These are phyloP conservation scores for Tetrapyrgos nigripes DNA, from an alignment of 1,284 basidiomycete genomes.

Conservation along the genomic window DNA sequence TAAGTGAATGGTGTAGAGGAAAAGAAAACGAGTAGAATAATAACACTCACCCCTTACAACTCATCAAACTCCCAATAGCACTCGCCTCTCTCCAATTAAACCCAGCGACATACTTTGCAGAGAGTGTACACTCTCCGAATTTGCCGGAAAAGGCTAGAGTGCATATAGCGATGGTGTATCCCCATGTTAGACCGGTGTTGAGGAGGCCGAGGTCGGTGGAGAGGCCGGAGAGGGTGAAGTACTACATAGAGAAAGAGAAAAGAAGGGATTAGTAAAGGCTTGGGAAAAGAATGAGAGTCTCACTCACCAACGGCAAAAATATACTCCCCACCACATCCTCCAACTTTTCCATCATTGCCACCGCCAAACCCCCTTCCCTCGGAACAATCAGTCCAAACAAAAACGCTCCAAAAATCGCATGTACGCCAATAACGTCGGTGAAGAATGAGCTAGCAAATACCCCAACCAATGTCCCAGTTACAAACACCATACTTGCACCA, in stretches of 20 bases:
- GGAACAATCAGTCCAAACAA: conserved; percentile 92
- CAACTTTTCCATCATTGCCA: conserved; percentile 79
- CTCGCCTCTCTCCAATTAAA: conserved; percentile 85
- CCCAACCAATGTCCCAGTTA: conserved; percentile 80
- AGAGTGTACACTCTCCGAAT: conserved; percentile 75
- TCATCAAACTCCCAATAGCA: conserved; percentile 93
- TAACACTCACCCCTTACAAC: conserved; percentile 76
- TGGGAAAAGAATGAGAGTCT: neutral
- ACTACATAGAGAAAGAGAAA: conserved; percentile 48
- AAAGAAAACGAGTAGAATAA: conserved; percentile 41
- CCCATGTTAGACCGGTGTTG: conserved; percentile 90
- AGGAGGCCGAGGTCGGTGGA: conserved; percentile 90
- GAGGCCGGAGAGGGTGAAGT: conserved; percentile 89
- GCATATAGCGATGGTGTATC: conserved; percentile 84
- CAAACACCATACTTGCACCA: too few species aligned
- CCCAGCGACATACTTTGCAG: conserved; percentile 69
- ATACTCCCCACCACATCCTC: conserved; percentile 86
- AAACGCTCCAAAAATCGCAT: conserved; percentile 93
- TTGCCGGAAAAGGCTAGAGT: conserved; percentile 86
- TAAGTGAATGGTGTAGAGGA: neutral
- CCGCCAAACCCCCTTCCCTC: conserved; percentile 85
- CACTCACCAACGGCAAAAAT: conserved; percentile 84
- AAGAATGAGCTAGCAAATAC: conserved; percentile 90
- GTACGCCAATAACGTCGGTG: conserved; percentile 94
- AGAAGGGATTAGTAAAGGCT: conserved; percentile 7